phyloP scores from a whole-genome alignment of 306 rosid genomes.

The Elaeagnus macrophylla region DNA sequence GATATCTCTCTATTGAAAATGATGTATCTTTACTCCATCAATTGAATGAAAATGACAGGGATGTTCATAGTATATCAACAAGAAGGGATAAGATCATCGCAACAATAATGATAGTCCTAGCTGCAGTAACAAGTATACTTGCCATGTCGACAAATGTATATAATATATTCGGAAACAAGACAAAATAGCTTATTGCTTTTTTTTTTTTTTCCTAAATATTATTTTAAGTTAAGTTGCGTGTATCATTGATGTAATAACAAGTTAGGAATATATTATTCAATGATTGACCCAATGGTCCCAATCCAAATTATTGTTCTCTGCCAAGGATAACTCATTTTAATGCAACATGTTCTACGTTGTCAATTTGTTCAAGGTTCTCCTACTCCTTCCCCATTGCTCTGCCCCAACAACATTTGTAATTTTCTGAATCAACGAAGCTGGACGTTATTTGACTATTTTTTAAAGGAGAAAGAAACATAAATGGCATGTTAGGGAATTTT shows the following conservation, averaged over 20 bases:
- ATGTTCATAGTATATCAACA: constrained; percentile 63
- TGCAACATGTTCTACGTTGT: no score
- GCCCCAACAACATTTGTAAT: no score
- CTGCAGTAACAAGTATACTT: constrained; percentile 48
- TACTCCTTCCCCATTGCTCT: no score
- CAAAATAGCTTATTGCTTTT: constrained; percentile 1
- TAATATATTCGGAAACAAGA: constrained; percentile 26
- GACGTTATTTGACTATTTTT: no score
- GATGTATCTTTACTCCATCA: background rate
- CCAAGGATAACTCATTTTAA: no score
- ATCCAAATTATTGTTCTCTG: no score
- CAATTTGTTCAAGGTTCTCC: no score
- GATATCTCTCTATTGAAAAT: background rate
- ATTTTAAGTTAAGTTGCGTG: constrained; percentile 3
- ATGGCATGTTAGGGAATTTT: no score
- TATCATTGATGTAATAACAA: background rate
- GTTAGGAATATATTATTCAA: no score
- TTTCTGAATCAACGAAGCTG: no score
- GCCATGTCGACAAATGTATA: constrained; percentile 71
- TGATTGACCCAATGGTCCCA: no score
- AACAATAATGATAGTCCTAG: constrained; percentile 51
- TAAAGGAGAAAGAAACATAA: no score
- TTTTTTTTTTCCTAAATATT: constrained; percentile 2
- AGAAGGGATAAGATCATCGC: constrained; percentile 54
- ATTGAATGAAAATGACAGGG: constrained; percentile 35